Evolutionary conservation across 2,329 filamentous ascomycete species (phyloP), one percentile per base, ranked within the genome.

Genomic region (Ascochyta lentis): DNA sequence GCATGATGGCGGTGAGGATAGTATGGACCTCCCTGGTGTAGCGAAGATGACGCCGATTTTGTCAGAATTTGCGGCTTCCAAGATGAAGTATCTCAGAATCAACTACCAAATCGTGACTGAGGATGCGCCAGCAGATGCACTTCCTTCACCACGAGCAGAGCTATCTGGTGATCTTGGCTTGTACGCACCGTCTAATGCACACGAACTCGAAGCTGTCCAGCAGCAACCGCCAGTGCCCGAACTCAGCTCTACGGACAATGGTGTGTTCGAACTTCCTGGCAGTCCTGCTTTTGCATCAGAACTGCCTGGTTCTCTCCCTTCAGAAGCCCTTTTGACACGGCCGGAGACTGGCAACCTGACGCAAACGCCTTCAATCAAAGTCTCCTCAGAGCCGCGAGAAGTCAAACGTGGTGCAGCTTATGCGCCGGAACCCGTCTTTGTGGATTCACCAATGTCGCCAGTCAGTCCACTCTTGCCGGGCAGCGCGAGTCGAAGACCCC

Each of bases 31-130:
- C 48, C 81, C 81, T 4, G 81, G 82, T 4, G 78, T 80, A 2
- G 83, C 84, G 56, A 85, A 84, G 61, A 73, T 87, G 5, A 80
- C 81, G 19, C 81, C 83, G 1, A 66, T 83, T 1, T 64, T 87
- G 23, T 77, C 77, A 7, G 75, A 78, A 19, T 72, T 74, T 56
- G 81, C 80, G 8, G 76, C 78, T 7, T 74, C 80, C 1, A 79
- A 75, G 24, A 54, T 87, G 61, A 82, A 77, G 2, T 85, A 84
- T 64, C 66, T 87, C 10, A 78, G 84, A 37, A 76, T 84, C 24
- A 81, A 86, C 54, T 83, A 86, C 71, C 74, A 78, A 27, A 65
- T 87, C 15, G 69, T 85, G 33, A 86, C 83, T 0, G 74, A 81
- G 54, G 77, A 81, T 50, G 60, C 63, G n/a, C 63, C 65, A 2